Base-by-base conservation (phyloP, 257 asterid species). In the Coffea eugenioides region DNA sequence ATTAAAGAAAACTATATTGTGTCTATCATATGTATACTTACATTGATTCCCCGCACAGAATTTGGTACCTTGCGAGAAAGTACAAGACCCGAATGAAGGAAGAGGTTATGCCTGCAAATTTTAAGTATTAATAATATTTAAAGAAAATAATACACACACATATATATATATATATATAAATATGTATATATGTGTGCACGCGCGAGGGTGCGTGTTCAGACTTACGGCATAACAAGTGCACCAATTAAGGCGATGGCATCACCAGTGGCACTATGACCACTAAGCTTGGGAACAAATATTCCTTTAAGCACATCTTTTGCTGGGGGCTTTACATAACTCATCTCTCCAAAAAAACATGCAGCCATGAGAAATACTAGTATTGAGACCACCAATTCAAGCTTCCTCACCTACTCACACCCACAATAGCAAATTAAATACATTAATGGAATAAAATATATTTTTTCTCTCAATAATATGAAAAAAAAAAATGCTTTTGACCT, bases 171-270 rank as follows among this genome's bases (percentile, higher is more conserved):
- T 39, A 2, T 39, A 39, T 5, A 48, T 15, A 4, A 27, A 25
- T 25, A 21, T 25, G 43, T 77, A 25, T 65, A 66, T 77, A 46
- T 27, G 27, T 27, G 27, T 27, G 27, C 27, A 27, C 27, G 27
- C 27, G 27, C 27, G 27, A 27, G 27, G 27, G 27, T 27, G 27
- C 27, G 27, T 27, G 54, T 18, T 39, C 8, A 16, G 2, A 71
- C 93, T 0, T 89, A 95, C 98, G 99, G 99, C 99, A 95, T 95
- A 31, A 95, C 86, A 1, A 95, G 99, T 71, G 99, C 98, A 36
- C 99, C 99, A 45, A 95, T 82, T 27, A 95, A 85, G 12, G 99
- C 99, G 56, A 95, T 93, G 81, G 97, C 97, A 71, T 92, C 97
- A 8, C 87, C 97, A 0, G 94, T 91, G 57, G 99, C 98, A 18